phyloP scores from a whole-genome alignment of 768 basidiomycete genomes.

The Tubosaeta brunneosetosa region DNA sequence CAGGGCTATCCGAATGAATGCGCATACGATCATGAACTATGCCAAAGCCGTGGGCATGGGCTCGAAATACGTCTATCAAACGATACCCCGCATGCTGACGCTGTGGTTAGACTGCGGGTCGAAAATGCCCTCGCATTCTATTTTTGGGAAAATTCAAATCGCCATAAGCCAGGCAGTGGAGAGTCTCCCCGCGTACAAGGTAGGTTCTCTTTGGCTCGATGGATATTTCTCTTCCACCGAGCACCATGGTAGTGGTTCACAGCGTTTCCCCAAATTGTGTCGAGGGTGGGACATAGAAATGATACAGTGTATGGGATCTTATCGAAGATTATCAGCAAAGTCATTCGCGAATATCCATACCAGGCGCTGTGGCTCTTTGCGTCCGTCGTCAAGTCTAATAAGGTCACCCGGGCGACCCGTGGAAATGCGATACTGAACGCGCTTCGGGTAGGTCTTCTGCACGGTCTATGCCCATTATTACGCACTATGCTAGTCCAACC shows the following conservation, averaged over 20 bases:
- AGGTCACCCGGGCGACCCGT: slow-evolving; percentile 51
- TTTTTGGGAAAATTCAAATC: slow-evolving; percentile 46
- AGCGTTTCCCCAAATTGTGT: slow-evolving; percentile 95
- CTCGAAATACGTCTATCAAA: slow-evolving; percentile 95
- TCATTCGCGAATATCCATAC: slow-evolving; percentile 80
- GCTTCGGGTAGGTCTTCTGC: slow-evolving; percentile 44
- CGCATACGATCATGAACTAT: slow-evolving; percentile 63
- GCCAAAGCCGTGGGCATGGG: slow-evolving; percentile 70
- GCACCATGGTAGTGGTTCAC: slow-evolving; percentile 73
- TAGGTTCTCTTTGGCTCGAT: slow-evolving; percentile 23
- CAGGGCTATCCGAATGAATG: slow-evolving; percentile 62
- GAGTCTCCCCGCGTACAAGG: slow-evolving; percentile 77
- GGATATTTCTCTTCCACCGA: slow-evolving; percentile 4
- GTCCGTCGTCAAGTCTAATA: slow-evolving; percentile 82
- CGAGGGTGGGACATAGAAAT: slow-evolving; percentile 79
- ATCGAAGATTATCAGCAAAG: slow-evolving; percentile 58
- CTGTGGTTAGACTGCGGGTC: slow-evolving; percentile 88
- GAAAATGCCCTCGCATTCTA: slow-evolving; percentile 26
- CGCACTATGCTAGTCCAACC: slow-evolving; percentile 39
- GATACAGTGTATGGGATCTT: slow-evolving; percentile 56
- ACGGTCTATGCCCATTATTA: not conserved
- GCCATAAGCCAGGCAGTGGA: slow-evolving; percentile 51
- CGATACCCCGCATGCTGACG: slow-evolving; percentile 88
- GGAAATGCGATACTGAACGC: slow-evolving; percentile 56
- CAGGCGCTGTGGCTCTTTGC: slow-evolving; percentile 93